Evolutionary conservation across 225 moss, liverwort and hornwort genomes (phyloP).

Genomic region (Lunularia cruciata): DNA sequence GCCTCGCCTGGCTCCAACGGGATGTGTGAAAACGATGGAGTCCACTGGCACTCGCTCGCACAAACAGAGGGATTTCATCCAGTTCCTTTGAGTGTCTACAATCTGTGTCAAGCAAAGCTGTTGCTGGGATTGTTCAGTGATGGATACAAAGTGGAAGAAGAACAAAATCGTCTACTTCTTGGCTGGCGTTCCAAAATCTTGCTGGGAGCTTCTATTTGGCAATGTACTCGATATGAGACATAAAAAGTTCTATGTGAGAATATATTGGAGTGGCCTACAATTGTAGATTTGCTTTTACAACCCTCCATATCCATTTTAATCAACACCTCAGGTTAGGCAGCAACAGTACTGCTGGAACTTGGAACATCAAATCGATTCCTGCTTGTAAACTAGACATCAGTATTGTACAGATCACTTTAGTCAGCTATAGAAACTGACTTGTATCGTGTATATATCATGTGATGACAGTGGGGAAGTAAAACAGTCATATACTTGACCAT

Average conservation of each 20-base stretch:
- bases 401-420: slow-evolving; percentile 2
- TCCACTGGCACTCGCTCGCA: slow-evolving; percentile 30
- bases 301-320: slow-evolving; percentile 4
- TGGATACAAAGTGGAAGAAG: slow-evolving; percentile 42
- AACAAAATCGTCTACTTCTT: slow-evolving; percentile 28
- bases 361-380: neutral
- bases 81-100: slow-evolving; percentile 31
- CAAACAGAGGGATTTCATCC: slow-evolving; percentile 34
- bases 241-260: too few species aligned
- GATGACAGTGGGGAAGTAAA: neutral
- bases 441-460: slow-evolving; percentile 10
- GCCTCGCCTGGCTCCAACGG: neutral
- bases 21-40: neutral
- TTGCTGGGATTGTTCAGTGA: slow-evolving; percentile 41
- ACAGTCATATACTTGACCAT: neutral
- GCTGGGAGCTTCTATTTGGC: slow-evolving; percentile 40
- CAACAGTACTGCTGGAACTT: neutral
- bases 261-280: neutral
- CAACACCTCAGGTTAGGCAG: neutral
- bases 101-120: slow-evolving; percentile 41
- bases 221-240: slow-evolving; percentile 7
- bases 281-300: slow-evolving; percentile 1
- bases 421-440: slow-evolving; percentile 2
- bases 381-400: slow-evolving; percentile 5
- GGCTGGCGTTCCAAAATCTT: slow-evolving; percentile 40